Percentiles rank a stretch among this genome's conserved stretches.
These are phyloP conservation scores for Heterobasidion occidentale DNA, from an alignment of 1,284 basidiomycete species.

Conservation along the genomic window DNA sequence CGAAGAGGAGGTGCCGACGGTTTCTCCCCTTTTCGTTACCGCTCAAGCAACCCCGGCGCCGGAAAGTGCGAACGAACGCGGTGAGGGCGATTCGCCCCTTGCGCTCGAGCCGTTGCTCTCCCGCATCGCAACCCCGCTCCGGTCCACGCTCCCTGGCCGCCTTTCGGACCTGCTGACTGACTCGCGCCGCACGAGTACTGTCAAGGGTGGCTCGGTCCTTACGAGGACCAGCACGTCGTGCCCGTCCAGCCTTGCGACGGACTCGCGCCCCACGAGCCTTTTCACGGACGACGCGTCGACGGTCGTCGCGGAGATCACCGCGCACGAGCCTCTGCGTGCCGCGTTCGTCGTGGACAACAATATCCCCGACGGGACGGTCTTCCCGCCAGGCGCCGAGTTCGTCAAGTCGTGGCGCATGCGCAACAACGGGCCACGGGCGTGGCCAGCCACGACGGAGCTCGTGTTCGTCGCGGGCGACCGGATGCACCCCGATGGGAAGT, in stretches of 20 bases:
- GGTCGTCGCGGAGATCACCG: neutral
- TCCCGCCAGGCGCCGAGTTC: constrained; percentile 79
- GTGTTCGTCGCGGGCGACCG: constrained; percentile 61
- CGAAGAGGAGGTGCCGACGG: neutral
- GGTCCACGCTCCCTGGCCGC: constrained; percentile 2
- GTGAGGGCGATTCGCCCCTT: constrained; percentile 19
- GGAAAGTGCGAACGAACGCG: neutral
- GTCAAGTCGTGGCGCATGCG: constrained; percentile 73
- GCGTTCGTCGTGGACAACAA: constrained; percentile 61
- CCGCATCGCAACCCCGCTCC: constrained; percentile 10
- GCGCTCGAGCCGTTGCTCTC: constrained; percentile 23
- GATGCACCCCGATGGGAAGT: constrained; percentile 22
- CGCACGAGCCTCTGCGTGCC: constrained; percentile 33
- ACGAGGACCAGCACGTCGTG: too few species aligned
- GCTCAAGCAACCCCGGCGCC: neutral
- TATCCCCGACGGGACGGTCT: constrained; percentile 66
- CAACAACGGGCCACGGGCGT: constrained; percentile 54
- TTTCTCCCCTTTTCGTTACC: too few species aligned
- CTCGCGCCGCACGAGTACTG: neutral
- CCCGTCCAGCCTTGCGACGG: neutral
- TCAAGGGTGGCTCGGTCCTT: too few species aligned
- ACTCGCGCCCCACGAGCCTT: constrained; percentile 1
- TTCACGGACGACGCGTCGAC: constrained; percentile 5
- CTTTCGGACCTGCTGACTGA: constrained; percentile 2
- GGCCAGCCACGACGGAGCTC: constrained; percentile 62